phyloP scores from a whole-genome alignment of 805 yeast genomes.

The Kuraishia hungarica region DNA sequence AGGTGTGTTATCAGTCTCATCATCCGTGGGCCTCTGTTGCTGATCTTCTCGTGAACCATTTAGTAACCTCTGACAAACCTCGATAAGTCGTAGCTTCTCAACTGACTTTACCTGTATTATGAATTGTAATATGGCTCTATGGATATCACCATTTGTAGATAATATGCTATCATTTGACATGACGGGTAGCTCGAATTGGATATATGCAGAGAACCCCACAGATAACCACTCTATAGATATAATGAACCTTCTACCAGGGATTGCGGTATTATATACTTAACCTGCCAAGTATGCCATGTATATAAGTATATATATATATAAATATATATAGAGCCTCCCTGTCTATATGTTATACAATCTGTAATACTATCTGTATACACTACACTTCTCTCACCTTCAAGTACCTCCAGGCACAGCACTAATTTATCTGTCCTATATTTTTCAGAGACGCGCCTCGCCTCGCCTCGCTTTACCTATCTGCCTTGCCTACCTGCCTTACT shows the following conservation, averaged over 20 bases:
- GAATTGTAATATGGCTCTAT: slow-evolving; percentile 4
- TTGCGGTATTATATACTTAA: too few relatives aligned
- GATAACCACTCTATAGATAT: too few relatives aligned
- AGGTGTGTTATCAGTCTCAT: neutral
- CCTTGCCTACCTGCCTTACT: neutral
- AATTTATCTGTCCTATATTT: neutral
- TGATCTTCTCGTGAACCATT: neutral
- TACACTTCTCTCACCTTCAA: neutral
- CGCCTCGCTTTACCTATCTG: too few relatives aligned
- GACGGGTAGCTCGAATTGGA: too few relatives aligned
- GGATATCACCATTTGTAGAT: slow-evolving; percentile 1
- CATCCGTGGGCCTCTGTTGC: neutral
- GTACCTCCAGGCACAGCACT: neutral
- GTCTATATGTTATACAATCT: too few relatives aligned
- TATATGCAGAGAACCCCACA: too few relatives aligned
- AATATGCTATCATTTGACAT: neutral
- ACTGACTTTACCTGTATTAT: slow-evolving; percentile 3
- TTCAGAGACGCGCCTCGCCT: neutral
- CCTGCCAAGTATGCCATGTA: too few relatives aligned
- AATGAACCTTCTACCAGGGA: too few relatives aligned
- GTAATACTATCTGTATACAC: too few relatives aligned
- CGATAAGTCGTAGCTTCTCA: neutral
- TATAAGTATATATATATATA: too few relatives aligned
- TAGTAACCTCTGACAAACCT: neutral
- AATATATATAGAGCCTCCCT: too few relatives aligned